Conservation (phyloP, 2,329 filamentous ascomycete species). For the Neofusicoccum umdonicola region DNA sequence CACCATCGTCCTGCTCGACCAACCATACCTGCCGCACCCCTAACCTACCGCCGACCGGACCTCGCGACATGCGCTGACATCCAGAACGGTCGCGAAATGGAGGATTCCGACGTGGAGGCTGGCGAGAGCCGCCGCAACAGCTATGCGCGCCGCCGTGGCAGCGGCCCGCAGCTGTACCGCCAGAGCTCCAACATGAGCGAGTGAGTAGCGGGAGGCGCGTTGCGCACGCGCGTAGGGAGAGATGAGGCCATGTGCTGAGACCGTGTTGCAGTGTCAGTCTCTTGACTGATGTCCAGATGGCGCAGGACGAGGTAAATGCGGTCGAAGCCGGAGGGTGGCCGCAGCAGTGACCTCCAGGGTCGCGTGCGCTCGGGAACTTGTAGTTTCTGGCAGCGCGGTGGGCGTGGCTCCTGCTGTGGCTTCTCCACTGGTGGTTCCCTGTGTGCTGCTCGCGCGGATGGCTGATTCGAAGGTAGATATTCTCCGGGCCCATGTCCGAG, state of each 20-base stretch:
- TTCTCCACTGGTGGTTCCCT: background rate
- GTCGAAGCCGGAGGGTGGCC: background rate
- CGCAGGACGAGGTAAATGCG: conserved; percentile 75
- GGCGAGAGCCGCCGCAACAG: conserved; percentile 27
- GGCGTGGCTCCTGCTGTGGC: background rate
- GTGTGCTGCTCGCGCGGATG: background rate
- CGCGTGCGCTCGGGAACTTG: background rate
- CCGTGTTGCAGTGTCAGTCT: conserved; percentile 60
- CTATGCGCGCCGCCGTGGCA: conserved; percentile 27
- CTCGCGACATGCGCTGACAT: conserved; percentile 16
- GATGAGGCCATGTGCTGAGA: background rate
- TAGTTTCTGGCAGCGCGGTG: background rate
- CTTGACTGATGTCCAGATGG: conserved; percentile 97
- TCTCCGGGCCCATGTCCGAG: conserved; percentile 89
- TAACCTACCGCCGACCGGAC: background rate
- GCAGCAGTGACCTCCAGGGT: background rate
- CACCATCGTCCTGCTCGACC: background rate
- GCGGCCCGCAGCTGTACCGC: conserved; percentile 54
- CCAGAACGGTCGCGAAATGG: conserved; percentile 11
- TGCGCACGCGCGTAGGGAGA: background rate
- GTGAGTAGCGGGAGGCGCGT: conserved; percentile 33
- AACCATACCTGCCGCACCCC: background rate
- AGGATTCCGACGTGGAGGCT: conserved; percentile 18
- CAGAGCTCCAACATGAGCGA: conserved; percentile 69
- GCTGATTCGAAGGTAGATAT: conserved; percentile 54